Evolutionary conservation across 768 basidiomycete genomes (phyloP).

Genomic region (Termitomyces sp.): DNA sequence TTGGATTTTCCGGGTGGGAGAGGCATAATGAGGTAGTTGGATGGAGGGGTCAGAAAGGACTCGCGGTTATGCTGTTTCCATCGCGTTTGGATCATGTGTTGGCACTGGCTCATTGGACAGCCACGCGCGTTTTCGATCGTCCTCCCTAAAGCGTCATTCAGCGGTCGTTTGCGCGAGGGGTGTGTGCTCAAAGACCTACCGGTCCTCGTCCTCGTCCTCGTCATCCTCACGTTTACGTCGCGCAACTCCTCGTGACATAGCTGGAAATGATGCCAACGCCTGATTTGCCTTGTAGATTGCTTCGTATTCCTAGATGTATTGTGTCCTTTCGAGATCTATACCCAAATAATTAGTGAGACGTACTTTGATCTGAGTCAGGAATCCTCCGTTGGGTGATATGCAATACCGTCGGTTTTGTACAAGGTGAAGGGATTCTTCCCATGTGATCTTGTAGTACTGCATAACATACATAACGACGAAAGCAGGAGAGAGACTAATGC

Average conservation of each 20-base stretch:
- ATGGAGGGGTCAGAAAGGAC: not conserved
- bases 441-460: constrained; percentile 74
- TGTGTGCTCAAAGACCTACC: constrained; percentile 16
- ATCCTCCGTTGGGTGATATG: constrained; percentile 89
- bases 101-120: constrained; percentile 26
- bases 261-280: constrained; percentile 58
- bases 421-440: constrained; percentile 84
- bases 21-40: not conserved
- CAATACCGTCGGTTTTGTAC: constrained; percentile 92
- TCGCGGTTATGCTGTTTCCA: constrained; percentile 37
- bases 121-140: constrained; percentile 36
- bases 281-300: constrained; percentile 81
- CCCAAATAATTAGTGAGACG: constrained; percentile 4
- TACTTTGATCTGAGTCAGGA: constrained; percentile 89
- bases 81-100: constrained; percentile 37
- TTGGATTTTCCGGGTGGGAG: not conserved
- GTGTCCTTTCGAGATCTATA: not conserved
- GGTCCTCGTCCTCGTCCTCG: constrained; percentile 56
- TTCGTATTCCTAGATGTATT: constrained; percentile 70
- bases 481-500: constrained; percentile 81
- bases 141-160: constrained; percentile 24
- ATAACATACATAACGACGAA: constrained; percentile 94
- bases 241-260: constrained; percentile 36
- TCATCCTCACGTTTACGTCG: constrained; percentile 63
- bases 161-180: not conserved